phyloP scores from a whole-genome alignment of 1,139 yeast species.

The Geotrichum siamense region DNA sequence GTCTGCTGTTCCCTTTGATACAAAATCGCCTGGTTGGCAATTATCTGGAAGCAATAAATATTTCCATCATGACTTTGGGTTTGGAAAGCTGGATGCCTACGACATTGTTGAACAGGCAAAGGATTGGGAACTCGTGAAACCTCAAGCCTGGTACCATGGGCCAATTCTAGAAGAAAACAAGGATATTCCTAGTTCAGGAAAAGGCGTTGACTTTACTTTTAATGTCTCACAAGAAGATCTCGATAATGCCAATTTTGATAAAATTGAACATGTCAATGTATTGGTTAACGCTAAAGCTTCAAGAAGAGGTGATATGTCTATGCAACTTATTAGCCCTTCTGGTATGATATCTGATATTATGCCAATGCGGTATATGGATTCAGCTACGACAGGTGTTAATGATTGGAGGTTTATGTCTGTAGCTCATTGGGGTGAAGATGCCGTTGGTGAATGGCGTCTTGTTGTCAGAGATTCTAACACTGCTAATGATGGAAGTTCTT shows the following conservation, averaged over 20 bases:
- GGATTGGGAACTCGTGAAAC: slow-evolving; percentile 77
- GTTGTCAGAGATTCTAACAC: slow-evolving; percentile 43
- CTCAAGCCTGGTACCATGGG: slow-evolving; percentile 76
- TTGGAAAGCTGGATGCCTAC: slow-evolving; percentile 85
- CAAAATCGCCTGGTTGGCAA: slow-evolving; percentile 66
- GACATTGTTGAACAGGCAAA: slow-evolving; percentile 66
- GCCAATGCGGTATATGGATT: slow-evolving; percentile 57
- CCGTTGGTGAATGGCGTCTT: slow-evolving; percentile 76
- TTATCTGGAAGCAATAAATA: slow-evolving; percentile 46
- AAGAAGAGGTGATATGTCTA: slow-evolving; percentile 63
- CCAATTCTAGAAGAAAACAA: slow-evolving; percentile 37
- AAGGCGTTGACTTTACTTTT: slow-evolving; percentile 39
- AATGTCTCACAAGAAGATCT: slow-evolving; percentile 47
- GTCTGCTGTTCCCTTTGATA: slow-evolving; percentile 61
- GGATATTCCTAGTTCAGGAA: slow-evolving; percentile 26
- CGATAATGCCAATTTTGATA: slow-evolving; percentile 51
- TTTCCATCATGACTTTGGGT: slow-evolving; percentile 86
- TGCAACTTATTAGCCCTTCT: slow-evolving; percentile 63
- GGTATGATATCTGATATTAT: slow-evolving; percentile 74
- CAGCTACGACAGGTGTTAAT: slow-evolving; percentile 49
- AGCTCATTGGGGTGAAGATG: slow-evolving; percentile 94
- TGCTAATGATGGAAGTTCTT: slow-evolving; percentile 36
- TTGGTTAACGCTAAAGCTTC: slow-evolving; percentile 61
- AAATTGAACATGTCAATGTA: slow-evolving; percentile 81
- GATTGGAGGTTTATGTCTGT: slow-evolving; percentile 97